Base-by-base conservation (phyloP, 495 filamentous ascomycete genomes). In the Diplogelasinospora grovesii region DNA sequence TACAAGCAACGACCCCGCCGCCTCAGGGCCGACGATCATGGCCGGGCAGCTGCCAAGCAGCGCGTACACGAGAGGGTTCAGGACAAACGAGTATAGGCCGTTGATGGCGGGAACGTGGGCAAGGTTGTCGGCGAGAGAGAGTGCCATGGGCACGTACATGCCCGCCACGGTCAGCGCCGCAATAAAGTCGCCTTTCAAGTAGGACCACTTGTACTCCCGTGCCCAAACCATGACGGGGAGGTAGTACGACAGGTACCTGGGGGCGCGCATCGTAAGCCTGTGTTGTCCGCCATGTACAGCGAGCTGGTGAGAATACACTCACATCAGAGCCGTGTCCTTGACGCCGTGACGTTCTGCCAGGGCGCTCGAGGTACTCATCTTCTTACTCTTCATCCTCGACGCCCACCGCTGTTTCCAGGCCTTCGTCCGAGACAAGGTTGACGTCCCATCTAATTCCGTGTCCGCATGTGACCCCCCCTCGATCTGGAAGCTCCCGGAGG, bases 61-160 rank as follows among this genome's bases (percentile, higher is more conserved):
- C 0, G 89, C 89, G 63, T 99, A 99, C 20, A 81, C 69, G 21
- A 97, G 56, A 6, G 92, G 93, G 50, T 90, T 86, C 59, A 96
- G 82, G 35, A 92, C 86, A 55, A 96, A 99, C 20, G 81, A 79
- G 57, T 97, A 97, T 15, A 99, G 73, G n/a, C 92, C 92, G 55
- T 94, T 88, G 62, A 97, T 87, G 0, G 92, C 82, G 7, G 90
- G 89, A 11, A 95, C 78, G 53, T 97, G 90, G 5, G 82, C 92
- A 26, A 99, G 79, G 59, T 97, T 99, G 20, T 83, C 78, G n/a
- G 90, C 88, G 43, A 89, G 75, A 4, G 89, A 96, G 20, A 99
- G 75, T 0, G 90, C 82, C 90, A 99, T 96, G 19, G 92, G 92
- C 25, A 99, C 85, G 54, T 99, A 99, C 67, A 99, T 89, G 10